phyloP scores from a whole-genome alignment of 1,284 basidiomycete species.

The Malassezia pachydermatis region DNA sequence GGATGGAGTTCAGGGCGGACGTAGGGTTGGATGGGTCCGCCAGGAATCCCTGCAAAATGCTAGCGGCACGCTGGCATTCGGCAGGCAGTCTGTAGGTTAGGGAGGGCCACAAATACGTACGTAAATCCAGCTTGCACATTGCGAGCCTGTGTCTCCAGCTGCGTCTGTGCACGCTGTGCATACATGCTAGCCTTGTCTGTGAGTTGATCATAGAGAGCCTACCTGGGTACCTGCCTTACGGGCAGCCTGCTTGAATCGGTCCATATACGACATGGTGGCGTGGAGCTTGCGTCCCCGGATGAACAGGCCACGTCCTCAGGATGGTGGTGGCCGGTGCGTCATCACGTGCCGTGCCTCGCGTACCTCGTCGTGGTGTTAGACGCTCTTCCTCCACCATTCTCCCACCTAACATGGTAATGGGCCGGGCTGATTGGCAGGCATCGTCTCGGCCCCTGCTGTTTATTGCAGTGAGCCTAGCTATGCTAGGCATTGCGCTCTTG shows the following conservation, averaged over 20 bases:
- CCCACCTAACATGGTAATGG: too few species aligned
- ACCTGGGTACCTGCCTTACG: conserved; percentile 71
- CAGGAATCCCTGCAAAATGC: conserved; percentile 77
- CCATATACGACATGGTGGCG: conserved; percentile 55
- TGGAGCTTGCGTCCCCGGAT: background rate
- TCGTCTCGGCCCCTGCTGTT: background rate
- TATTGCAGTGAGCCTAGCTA: background rate
- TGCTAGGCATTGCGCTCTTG: conserved; percentile 17
- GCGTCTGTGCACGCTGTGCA: conserved; percentile 30
- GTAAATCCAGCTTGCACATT: conserved; percentile 41
- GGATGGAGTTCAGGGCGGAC: conserved; percentile 86
- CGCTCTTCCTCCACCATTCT: too few species aligned
- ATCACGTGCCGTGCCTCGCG: background rate
- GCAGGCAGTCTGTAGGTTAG: conserved; percentile 37
- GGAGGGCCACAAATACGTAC: conserved; percentile 12
- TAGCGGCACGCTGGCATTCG: conserved; percentile 65
- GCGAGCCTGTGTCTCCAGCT: conserved; percentile 33
- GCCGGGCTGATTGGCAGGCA: too few species aligned
- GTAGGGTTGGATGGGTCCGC: conserved; percentile 79
- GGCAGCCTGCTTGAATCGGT: conserved; percentile 69
- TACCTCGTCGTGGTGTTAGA: too few species aligned
- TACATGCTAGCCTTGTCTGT: conserved; percentile 34
- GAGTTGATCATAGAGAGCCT: background rate
- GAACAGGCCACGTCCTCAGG: background rate
- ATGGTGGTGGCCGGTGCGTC: background rate